phyloP scores from a whole-genome alignment of 441 rosid genomes.

The Arabidopsis hybrid region DNA sequence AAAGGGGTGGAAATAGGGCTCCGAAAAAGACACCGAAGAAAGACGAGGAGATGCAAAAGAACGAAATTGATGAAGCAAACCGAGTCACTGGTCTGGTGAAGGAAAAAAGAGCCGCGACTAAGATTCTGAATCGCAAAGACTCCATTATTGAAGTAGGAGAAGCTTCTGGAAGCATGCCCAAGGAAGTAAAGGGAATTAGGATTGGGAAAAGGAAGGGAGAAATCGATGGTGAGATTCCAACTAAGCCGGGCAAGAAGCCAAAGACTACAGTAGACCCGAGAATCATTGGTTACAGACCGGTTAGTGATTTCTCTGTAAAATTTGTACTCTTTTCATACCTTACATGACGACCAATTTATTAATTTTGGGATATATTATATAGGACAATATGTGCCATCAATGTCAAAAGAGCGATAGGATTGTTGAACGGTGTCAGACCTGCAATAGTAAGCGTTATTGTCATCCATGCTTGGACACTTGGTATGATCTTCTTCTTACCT shows the following conservation, averaged over 20 bases:
- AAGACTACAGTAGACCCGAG: neutral
- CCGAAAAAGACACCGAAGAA: neutral
- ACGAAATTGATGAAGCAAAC: neutral
- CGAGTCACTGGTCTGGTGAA: neutral
- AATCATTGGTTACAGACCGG: neutral
- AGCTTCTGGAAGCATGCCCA: neutral
- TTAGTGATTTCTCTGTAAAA: neutral
- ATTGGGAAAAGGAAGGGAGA: neutral
- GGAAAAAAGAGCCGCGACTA: neutral
- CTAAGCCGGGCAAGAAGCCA: neutral
- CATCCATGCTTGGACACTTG: conserved; percentile 57
- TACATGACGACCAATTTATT: too few species aligned
- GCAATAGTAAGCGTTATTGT: conserved; percentile 71
- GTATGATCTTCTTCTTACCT: conserved; percentile 46
- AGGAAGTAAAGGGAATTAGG: neutral
- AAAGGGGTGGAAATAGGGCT: neutral
- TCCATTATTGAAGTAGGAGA: neutral
- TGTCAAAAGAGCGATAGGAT: conserved; percentile 72
- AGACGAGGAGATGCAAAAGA: neutral
- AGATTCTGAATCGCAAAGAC: too few species aligned
- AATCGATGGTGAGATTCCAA: neutral
- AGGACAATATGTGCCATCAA: conserved; percentile 68
- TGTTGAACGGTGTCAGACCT: conserved; percentile 64
- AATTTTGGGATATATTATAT: too few species aligned
- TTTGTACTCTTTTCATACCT: too few species aligned